Evolutionary conservation across 2,329 filamentous ascomycete species (phyloP).

Genomic region (Aspergillus ibericus): DNA sequence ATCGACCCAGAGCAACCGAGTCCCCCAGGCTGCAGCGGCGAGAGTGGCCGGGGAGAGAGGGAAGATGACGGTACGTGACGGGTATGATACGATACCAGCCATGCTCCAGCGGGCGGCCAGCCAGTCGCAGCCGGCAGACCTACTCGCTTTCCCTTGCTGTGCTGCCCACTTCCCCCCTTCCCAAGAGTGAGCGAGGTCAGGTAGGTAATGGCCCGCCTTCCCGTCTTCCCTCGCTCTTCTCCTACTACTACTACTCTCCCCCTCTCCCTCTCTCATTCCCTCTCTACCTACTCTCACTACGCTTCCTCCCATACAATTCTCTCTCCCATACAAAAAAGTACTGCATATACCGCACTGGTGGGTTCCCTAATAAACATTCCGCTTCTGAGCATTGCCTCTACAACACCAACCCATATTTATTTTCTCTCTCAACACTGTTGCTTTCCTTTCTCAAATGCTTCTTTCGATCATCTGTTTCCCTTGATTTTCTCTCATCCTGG

Average conservation of each 20-base stretch:
- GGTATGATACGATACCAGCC: constrained; percentile 24
- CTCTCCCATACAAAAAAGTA: constrained; percentile 43
- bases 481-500: constrained; percentile 25
- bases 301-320: constrained; percentile 33
- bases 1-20: constrained; percentile 1
- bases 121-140: constrained; percentile 27
- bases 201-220: constrained; percentile 26
- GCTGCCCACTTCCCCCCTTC: constrained; percentile 26
- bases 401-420: constrained; percentile 30
- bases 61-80: constrained; percentile 18
- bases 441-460: constrained; percentile 14
- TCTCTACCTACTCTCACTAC: constrained; percentile 32
- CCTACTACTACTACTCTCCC: constrained; percentile 37
- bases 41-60: constrained; percentile 7
- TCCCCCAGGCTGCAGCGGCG: constrained; percentile 1
- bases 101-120: constrained; percentile 24
- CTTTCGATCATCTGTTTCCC: constrained; percentile 17
- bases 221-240: constrained; percentile 24
- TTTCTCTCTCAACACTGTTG: constrained; percentile 18
- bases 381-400: constrained; percentile 22
- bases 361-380: constrained; percentile 35
- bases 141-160: constrained; percentile 28
- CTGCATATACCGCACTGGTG: constrained; percentile 38
- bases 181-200: constrained; percentile 11
- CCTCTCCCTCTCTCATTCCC: constrained; percentile 31